phyloP scores from a whole-genome alignment of 2,329 filamentous ascomycete species.

The Diaporthe citriasiana region DNA sequence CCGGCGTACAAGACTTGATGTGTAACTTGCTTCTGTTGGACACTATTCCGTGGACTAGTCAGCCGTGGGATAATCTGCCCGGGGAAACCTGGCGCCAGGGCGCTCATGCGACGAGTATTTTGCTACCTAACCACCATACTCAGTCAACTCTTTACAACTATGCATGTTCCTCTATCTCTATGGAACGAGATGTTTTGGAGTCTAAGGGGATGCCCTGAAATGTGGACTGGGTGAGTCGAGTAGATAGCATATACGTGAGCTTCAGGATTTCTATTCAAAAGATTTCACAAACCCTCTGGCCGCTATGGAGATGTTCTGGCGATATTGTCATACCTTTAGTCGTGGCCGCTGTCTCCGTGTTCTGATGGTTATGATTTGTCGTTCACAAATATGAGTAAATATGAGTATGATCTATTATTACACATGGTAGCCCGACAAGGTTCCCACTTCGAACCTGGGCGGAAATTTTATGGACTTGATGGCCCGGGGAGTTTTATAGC shows the following conservation, averaged over 20 bases:
- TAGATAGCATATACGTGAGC: not conserved
- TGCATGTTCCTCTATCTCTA: not conserved
- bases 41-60: no score
- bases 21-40: no score
- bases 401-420: not conserved
- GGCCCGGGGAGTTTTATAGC: not conserved
- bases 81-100: no score
- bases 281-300: no score
- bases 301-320: no score
- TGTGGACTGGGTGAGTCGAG: not conserved
- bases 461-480: not conserved
- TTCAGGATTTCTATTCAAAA: not conserved
- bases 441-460: slow-evolving; percentile 39
- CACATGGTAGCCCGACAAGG: slow-evolving; percentile 18
- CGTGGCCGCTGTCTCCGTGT: slow-evolving; percentile 19
- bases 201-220: not conserved
- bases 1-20: no score
- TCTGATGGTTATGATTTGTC: slow-evolving; percentile 40
- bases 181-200: not conserved
- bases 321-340: no score
- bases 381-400: slow-evolving; percentile 39
- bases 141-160: no score
- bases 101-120: no score
- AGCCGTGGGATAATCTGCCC: no score
- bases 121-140: no score